These are phyloP conservation scores for Neoascochyta sp. DNA, from an alignment of 2,329 filamentous ascomycete species.

Conservation along the genomic window DNA sequence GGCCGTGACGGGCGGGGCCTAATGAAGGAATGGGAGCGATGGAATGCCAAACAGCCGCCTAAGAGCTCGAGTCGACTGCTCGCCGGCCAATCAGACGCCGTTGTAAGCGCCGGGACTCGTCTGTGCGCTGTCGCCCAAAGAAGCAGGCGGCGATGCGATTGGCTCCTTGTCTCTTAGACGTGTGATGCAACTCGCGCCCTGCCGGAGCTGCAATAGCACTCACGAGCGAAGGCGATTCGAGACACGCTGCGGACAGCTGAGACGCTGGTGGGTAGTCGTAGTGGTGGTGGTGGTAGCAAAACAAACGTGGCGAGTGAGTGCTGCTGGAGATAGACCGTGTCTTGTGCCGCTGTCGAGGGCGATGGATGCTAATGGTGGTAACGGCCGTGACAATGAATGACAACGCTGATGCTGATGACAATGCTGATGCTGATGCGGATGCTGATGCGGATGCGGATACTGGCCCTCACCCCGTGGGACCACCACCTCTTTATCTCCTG, in stretches of 20 bases:
- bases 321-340: constrained; percentile 23
- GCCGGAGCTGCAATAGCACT: constrained; percentile 25
- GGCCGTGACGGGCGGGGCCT: constrained; percentile 16
- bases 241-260: constrained; percentile 32
- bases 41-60: constrained; percentile 31
- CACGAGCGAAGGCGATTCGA: constrained; percentile 19
- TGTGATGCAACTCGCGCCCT: constrained; percentile 25
- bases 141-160: too few relatives aligned
- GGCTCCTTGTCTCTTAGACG: constrained; percentile 15
- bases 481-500: constrained; percentile 31
- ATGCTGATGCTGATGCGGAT: too few relatives aligned
- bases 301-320: too few relatives aligned
- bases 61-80: constrained; percentile 9
- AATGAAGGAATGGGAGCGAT: constrained; percentile 8
- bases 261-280: constrained; percentile 16
- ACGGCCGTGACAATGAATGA: too few relatives aligned
- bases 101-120: constrained; percentile 29
- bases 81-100: constrained; percentile 17
- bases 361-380: too few relatives aligned
- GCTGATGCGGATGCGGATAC: constrained; percentile 18
- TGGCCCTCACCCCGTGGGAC: constrained; percentile 27
- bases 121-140: constrained; percentile 21
- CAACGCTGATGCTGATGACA: too few relatives aligned
- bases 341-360: too few relatives aligned
- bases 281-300: constrained; percentile 11